Evolutionary conservation across 345 rosid genomes (phyloP).

Genomic region (Adansonia digitata): DNA sequence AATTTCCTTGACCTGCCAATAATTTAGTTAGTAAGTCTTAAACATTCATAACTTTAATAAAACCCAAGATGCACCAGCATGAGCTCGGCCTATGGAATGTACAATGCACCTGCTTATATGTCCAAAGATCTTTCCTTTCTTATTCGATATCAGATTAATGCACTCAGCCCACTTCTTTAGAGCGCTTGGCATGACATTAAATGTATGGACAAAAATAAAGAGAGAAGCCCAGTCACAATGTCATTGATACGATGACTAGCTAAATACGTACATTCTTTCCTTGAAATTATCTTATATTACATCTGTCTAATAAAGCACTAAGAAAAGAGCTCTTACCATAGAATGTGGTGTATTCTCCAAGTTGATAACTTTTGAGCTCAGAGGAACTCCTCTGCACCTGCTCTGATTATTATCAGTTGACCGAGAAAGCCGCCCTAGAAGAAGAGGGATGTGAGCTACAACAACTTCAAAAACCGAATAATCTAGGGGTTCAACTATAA

Average conservation of each 20-base stretch:
- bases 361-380: conserved; percentile 32
- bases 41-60: conserved; percentile 8
- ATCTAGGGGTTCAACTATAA: neutral
- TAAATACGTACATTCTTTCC: neutral
- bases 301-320: neutral
- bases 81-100: too few species aligned
- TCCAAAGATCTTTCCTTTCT: too few species aligned
- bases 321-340: conserved; percentile 28
- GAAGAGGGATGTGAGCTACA: conserved; percentile 4
- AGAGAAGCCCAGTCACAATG: neutral
- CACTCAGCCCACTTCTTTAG: too few species aligned
- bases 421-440: conserved; percentile 30
- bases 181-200: too few species aligned
- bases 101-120: too few species aligned
- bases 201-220: neutral
- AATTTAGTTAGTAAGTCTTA: neutral
- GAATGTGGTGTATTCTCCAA: conserved; percentile 42
- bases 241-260: neutral
- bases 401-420: conserved; percentile 19
- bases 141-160: too few species aligned
- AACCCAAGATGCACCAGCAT: neutral
- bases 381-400: conserved; percentile 43
- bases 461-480: neutral
- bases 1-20: conserved; percentile 32
- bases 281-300: neutral